Evolutionary conservation across 768 basidiomycete genomes (phyloP), one percentile per base, ranked within the genome.

Genomic region (Polyporus arcularius): DNA sequence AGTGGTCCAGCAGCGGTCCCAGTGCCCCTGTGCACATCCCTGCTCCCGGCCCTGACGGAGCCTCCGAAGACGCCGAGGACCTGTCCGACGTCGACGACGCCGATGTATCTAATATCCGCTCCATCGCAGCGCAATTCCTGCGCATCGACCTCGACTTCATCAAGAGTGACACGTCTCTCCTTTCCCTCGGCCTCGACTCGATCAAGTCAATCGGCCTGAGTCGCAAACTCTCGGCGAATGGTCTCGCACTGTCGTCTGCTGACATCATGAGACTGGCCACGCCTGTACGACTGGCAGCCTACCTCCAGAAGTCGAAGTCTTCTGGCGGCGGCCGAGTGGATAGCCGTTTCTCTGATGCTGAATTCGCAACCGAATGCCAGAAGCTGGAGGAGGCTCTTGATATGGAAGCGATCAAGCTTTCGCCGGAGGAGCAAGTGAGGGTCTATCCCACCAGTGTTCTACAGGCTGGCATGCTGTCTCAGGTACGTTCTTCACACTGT

Each of bases 391-490:
- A 28, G 2, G 53, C 57, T 5, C 12, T 55, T 3, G 60, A 62
- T 18, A 12, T 42, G 6, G 69, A 70, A 64, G 53, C 69, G 65
- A 40, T 60, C 72, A 71, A 68, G 53, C 60, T 73, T 4, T 66
- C 63, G 18, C 40, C 40, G 10, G 66, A 66, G 7, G 80, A 82
- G 55, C 58, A 70, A 28, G 71, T 77, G 7, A 58, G 63, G 12
- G 53, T 77, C 26, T 78, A 71, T 60, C 80, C 80, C 11, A 76
- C 77, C 6, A 82, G 80, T 5, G 72, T 71, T 21, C 70, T 82
- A 18, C 81, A 82, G 67, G 71, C 78, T 15, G 81, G 81, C 11
- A 81, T 82, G 80, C 64, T 82, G 43, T 80, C 81, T 3, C 80
- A 82, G 72, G 81, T 79, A 58, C 43, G 69, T 57, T 16, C 14